Base-by-base conservation (phyloP, 805 yeast species). In the Cyberlindnera mrakii region DNA sequence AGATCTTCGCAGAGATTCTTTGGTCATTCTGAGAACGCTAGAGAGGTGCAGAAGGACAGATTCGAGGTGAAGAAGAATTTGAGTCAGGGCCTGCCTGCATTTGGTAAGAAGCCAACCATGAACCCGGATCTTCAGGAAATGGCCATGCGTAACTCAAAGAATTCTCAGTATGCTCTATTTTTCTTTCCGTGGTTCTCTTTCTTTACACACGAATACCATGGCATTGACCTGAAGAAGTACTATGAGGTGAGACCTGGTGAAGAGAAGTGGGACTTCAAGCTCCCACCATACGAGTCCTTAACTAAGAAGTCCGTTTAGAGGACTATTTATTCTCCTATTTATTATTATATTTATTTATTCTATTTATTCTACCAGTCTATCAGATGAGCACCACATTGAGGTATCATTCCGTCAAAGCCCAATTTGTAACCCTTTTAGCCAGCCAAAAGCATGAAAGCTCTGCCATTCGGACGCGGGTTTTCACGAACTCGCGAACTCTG, bases 151-250 rank as follows among this genome's bases (percentile, higher is more conserved):
- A 83, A 84, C 71, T 82, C 93, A 19, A 83, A 81, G 52, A 79
- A 79, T 58, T 78, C 95, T 7, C 78, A 77, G 57, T 62, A 77
- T 44, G 66, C 71, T 43, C 59, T 81, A 53, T 75, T 79, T 43
- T 58, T 84, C 47, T 62, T 86, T 55, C 95, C 95, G 19, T 81
- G 88, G 87, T 85, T 87, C 71, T 87, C 87, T 66, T 68, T 84
- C 49, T 88, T 80, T 37, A 67, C 78, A 60, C 96, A 86, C 64
- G 88, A 85, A 53, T 81, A 78, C 67, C 96, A 86, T 63, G 93
- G 91, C 20, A 79, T 85, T 46, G 83, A 81, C 57, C 68, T 82
- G 46, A 70, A 71, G 57, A 79, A 71, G 57, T 82, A 55, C 31
- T 55, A 55, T 43, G 59, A 54, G 32, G 47, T 46, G 1, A 52